phyloP scores from a whole-genome alignment of 2,329 filamentous ascomycete genomes.

The Diaporthe vaccinii region DNA sequence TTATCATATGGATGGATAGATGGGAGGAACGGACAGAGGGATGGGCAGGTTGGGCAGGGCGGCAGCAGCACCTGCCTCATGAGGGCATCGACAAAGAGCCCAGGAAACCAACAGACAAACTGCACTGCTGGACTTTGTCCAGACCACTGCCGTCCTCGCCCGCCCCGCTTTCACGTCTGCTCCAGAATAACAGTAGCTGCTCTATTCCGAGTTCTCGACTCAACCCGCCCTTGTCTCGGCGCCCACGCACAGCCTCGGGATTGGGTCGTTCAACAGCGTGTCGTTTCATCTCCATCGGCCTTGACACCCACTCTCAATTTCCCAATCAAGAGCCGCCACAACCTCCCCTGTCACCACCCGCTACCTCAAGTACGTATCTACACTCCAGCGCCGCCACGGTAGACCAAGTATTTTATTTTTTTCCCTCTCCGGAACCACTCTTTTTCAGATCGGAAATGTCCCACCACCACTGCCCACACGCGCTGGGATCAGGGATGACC shows the following conservation, averaged over 20 bases:
- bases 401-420: slow-evolving; percentile 9
- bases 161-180: slow-evolving; percentile 16
- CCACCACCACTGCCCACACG: slow-evolving; percentile 12
- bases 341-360: slow-evolving; percentile 17
- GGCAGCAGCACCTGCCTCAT: not conserved
- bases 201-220: slow-evolving; percentile 22
- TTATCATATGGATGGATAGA: not conserved
- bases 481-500: slow-evolving; percentile 35
- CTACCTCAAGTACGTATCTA: slow-evolving; percentile 2
- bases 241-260: slow-evolving; percentile 41
- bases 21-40: not conserved
- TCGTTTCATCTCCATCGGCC: slow-evolving; percentile 39
- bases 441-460: slow-evolving; percentile 31
- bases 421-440: slow-evolving; percentile 11
- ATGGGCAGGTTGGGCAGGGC: not conserved
- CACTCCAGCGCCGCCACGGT: not conserved
- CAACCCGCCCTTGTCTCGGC: slow-evolving; percentile 26
- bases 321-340: slow-evolving; percentile 46
- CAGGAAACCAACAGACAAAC: not conserved
- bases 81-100: slow-evolving; percentile 7
- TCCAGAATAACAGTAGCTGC: slow-evolving; percentile 9
- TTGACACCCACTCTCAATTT: slow-evolving; percentile 39
- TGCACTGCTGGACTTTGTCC: not conserved
- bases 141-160: not conserved
- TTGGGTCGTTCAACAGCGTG: slow-evolving; percentile 41